Evolutionary conservation across 148 eudicot genomes (phyloP).

Genomic region (Salicornia ramosissima): DNA sequence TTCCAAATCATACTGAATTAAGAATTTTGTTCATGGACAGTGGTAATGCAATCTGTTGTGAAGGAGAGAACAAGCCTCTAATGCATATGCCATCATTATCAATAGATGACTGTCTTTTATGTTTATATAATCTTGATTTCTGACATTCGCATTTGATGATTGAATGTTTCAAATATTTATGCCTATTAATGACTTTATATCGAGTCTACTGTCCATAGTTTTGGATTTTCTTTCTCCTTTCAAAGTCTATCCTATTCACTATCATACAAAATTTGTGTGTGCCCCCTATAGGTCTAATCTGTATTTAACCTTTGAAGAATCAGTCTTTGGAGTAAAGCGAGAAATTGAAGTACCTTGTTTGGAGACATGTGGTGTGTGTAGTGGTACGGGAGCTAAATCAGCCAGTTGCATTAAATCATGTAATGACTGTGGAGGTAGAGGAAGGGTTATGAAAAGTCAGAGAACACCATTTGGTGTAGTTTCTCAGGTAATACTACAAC

Average conservation of each 20-base stretch:
- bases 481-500: conserved; percentile 61
- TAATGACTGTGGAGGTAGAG: conserved; percentile 72
- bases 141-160: neutral
- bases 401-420: conserved; percentile 50
- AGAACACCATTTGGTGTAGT: conserved; percentile 87
- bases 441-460: conserved; percentile 63
- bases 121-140: too few relatives aligned
- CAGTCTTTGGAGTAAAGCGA: conserved; percentile 68
- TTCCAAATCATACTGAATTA: too few relatives aligned
- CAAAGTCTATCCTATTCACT: neutral
- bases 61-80: neutral
- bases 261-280: conserved; percentile 1
- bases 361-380: conserved; percentile 62
- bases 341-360: conserved; percentile 57
- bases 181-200: neutral
- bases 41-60: too few relatives aligned
- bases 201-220: neutral
- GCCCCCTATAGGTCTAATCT: conserved; percentile 45
- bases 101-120: neutral
- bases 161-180: neutral
- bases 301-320: conserved; percentile 77
- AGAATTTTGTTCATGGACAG: neutral
- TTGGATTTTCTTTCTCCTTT: neutral
- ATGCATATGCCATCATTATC: neutral
- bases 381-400: conserved; percentile 86